Conservation (phyloP, 257 asterid genomes). For the Solanum clarkiae region DNA sequence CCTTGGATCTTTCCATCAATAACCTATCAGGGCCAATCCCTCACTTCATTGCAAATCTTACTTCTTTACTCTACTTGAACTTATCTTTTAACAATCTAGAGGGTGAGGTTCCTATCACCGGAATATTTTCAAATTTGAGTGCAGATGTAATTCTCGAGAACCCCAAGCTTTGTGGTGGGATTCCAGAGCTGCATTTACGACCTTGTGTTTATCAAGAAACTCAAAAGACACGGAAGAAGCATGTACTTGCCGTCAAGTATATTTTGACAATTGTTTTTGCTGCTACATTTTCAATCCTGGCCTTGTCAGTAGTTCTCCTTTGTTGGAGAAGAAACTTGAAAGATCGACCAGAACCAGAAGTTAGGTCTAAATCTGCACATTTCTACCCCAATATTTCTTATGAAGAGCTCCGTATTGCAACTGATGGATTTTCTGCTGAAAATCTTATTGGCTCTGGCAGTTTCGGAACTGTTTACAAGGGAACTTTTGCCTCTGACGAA, state of each 20-base stretch:
- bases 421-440: slow-evolving; percentile 22
- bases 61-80: slow-evolving; percentile 18
- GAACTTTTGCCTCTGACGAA: slow-evolving; percentile 16
- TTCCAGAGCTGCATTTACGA: slow-evolving; percentile 10
- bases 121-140: slow-evolving; percentile 22
- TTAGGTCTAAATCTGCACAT: neutral
- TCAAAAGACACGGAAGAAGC: slow-evolving; percentile 1
- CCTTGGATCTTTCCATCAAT: slow-evolving; percentile 28
- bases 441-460: slow-evolving; percentile 34
- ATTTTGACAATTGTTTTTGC: slow-evolving; percentile 1
- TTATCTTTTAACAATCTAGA: slow-evolving; percentile 35
- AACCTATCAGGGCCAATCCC: slow-evolving; percentile 33
- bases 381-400: slow-evolving; percentile 22
- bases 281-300: slow-evolving; percentile 13
- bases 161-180: slow-evolving; percentile 33
- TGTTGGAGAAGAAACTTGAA: slow-evolving; percentile 12
- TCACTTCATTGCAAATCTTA: slow-evolving; percentile 5
- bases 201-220: slow-evolving; percentile 15
- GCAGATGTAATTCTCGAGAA: slow-evolving; percentile 13
- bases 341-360: neutral
- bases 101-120: slow-evolving; percentile 25
- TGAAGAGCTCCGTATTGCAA: slow-evolving; percentile 24
- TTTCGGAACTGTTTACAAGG: slow-evolving; percentile 31
- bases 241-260: neutral
- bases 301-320: slow-evolving; percentile 11